phyloP scores from a whole-genome alignment of 108 stramenopile genomes.

The Nitzschia inconspicua region DNA sequence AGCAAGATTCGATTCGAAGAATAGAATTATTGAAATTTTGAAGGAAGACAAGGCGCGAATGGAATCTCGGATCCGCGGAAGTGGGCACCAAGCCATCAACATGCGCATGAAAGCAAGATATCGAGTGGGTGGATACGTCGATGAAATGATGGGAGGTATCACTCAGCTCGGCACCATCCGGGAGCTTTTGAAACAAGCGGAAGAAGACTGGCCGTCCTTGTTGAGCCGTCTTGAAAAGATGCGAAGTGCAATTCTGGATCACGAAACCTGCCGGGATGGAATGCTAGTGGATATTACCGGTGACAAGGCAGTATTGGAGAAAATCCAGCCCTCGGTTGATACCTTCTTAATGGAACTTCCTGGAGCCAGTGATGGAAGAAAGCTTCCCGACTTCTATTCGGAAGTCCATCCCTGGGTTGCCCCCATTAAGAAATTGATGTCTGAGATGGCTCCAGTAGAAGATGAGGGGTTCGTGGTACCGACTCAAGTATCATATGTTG shows the following conservation, averaged over 20 bases:
- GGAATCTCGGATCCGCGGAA: slow-evolving; percentile 69
- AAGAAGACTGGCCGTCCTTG: slow-evolving; percentile 92
- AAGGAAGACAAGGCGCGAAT: slow-evolving; percentile 74
- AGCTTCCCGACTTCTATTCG: slow-evolving; percentile 69
- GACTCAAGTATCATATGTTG: slow-evolving; percentile 94
- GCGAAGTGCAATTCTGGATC: slow-evolving; percentile 67
- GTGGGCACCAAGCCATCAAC: slow-evolving; percentile 86
- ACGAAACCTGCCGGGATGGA: slow-evolving; percentile 67
- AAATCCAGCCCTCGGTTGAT: slow-evolving; percentile 65
- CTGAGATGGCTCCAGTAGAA: slow-evolving; percentile 46
- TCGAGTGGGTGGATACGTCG: slow-evolving; percentile 83
- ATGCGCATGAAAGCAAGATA: slow-evolving; percentile 76
- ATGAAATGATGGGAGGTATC: slow-evolving; percentile 90
- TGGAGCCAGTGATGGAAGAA: slow-evolving; percentile 54
- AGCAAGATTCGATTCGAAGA: slow-evolving; percentile 82
- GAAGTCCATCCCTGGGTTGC: slow-evolving; percentile 78
- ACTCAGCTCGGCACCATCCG: slow-evolving; percentile 77
- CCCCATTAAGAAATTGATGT: slow-evolving; percentile 73
- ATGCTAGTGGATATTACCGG: slow-evolving; percentile 94
- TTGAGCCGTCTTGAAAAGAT: slow-evolving; percentile 84
- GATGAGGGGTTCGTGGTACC: slow-evolving; percentile 95
- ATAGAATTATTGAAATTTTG: slow-evolving; percentile 90
- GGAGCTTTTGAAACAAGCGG: slow-evolving; percentile 78
- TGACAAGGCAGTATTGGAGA: slow-evolving; percentile 64
- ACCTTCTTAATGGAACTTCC: slow-evolving; percentile 71